Evolutionary conservation across 2,329 filamentous ascomycete genomes (phyloP).

Genomic region (Alternaria alternata): DNA sequence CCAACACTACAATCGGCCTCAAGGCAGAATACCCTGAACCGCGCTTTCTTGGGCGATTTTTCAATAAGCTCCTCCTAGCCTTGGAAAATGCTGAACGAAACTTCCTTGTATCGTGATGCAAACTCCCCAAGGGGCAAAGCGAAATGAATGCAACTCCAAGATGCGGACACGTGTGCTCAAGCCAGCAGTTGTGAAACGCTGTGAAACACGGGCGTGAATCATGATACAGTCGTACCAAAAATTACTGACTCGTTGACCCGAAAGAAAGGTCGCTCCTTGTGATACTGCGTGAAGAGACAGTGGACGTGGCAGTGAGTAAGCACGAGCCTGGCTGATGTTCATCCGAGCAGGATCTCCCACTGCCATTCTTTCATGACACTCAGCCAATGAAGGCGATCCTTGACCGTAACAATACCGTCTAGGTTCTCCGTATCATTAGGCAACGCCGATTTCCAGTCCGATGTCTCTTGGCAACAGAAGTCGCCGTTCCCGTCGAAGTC

Average conservation of each 20-base stretch:
- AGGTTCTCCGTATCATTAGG: constrained; percentile 50
- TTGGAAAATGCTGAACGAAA: neutral
- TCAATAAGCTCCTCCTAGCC: neutral
- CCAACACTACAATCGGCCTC: neutral
- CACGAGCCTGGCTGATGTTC: neutral
- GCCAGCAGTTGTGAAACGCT: neutral
- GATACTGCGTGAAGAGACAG: neutral
- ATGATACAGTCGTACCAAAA: constrained; percentile 5
- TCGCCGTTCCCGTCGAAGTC: constrained; percentile 27
- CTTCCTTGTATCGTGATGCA: neutral
- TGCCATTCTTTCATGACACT: constrained; percentile 75
- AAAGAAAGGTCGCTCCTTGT: neutral
- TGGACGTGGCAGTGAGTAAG: neutral
- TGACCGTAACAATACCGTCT: constrained; percentile 69
- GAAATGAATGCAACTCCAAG: neutral
- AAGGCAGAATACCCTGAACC: neutral
- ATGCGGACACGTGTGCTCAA: neutral
- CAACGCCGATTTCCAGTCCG: constrained; percentile 3
- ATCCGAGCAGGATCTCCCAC: constrained; percentile 63
- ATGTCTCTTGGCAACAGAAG: constrained; percentile 27
- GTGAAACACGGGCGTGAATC: neutral
- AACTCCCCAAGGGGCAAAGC: neutral
- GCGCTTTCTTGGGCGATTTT: neutral
- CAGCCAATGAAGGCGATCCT: constrained; percentile 72
- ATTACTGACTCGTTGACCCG: neutral